Evolutionary conservation across 495 filamentous ascomycete genomes (phyloP), one percentile per base, ranked within the genome.

Genomic region (Aspergillus hancockii): DNA sequence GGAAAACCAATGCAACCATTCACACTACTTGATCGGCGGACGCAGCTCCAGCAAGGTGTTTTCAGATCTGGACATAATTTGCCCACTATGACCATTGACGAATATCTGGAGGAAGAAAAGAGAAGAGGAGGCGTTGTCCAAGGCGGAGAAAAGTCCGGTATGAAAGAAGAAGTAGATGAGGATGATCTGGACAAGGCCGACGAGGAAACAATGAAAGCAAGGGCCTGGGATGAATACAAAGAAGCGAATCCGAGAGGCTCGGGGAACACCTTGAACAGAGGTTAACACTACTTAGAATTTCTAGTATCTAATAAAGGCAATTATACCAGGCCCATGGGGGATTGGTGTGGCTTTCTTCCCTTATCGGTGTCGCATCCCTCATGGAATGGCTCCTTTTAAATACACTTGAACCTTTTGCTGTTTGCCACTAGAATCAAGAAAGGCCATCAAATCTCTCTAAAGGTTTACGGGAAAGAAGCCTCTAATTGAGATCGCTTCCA

Each of bases 41-140:
- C 92, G 65, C 83, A 90, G 62, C 72, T 97, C 41, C 87, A 87
- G 54, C 76, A 87, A 49, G 91, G 93, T 4, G 93, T 98, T 3
- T 98, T 98, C 72, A 83, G 88, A 54, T 85, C 92, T 3, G 90
- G 93, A 8, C 94, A 98, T 70, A 97, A 89, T 72, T 75, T 98
- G 43, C 94, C 94, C 9, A 98, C 95, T 0, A 98, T 98, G 94
- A 90, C 85, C 0, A 98, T 98, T 59, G 95, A 98, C 62, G 94
- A 98, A 72, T 98, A 98, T 68, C 76, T 98, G 16, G 93, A 93
- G 49, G 94, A 98, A 75, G 94, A 98, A 72, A 80, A 86, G 59
- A 80, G 83, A 60, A 79, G 89, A 68, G 95, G 95, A 9, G 91
- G 91, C n/a, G 89, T 98, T 22, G 88, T 97, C 54, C 88, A 97